Base-by-base conservation (phyloP, 208 protist species). In the Trypanosoma melophagium region DNA sequence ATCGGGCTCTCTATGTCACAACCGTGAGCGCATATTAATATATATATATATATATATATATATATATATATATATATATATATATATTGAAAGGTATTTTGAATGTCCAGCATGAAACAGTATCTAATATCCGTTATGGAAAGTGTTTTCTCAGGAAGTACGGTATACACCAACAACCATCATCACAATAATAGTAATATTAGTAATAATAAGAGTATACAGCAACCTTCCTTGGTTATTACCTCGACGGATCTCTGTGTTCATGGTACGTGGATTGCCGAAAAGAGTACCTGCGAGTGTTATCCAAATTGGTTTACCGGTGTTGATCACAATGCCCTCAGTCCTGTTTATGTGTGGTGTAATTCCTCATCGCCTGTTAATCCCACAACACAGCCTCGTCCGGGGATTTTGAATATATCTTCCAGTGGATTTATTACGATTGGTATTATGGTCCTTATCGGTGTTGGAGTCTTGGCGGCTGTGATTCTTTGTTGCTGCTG, bases 231-330 rank as follows among this genome's bases (percentile, higher is more conserved):
- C 28, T 7, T 61, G 17, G 25, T 53, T 53, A 31, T 40, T 57
- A 17, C 8, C 13, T 35, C 35, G 7, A 45, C 24, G 1, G 19
- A 51, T 12, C 19, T 75, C 22, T 85, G 80, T 52, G 45, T 71
- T 2, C 80, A 85, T 54, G 80, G 80, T n/a, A 60, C 16, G 24
- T 85, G 69, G 75, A 67, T 69, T 64, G 54, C 22, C 19, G 49
- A n/a, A 22, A 67, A 28, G 0, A 16, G 31, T 1, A 25, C 25
- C 40, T 85, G 80, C 47, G 54, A 49, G 16, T 85, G 80, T 52
- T 67, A 78, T 31, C 13, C 13, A 0, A 75, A 71, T 1, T 85
- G 80, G 80, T 40, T 51, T 5, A 81, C 59, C 8, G 60, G 57
- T 44, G 54, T 50, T 25, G 25, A 76, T 40, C 80, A 85, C 47